Conservation (phyloP, 257 asterid species). For the Solanum chmielewskii region DNA sequence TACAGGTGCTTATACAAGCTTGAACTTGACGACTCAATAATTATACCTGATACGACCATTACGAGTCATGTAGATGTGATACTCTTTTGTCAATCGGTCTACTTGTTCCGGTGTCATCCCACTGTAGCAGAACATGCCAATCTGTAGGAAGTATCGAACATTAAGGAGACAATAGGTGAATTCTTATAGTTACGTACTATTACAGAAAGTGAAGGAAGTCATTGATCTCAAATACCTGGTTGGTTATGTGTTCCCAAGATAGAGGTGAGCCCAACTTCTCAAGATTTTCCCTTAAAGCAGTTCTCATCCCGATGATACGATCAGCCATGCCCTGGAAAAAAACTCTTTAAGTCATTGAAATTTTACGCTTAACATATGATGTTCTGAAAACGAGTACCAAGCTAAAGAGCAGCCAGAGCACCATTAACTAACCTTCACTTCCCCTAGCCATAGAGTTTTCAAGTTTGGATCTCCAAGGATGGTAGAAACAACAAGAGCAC, state of each 20-base stretch:
- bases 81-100: conserved; percentile 83
- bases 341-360: background rate
- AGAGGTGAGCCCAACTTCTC: conserved; percentile 81
- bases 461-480: conserved; percentile 77
- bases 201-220: background rate
- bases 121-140: conserved; percentile 98
- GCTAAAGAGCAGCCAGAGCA: background rate
- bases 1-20: background rate
- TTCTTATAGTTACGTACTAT: background rate
- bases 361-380: background rate
- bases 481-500: conserved; percentile 73
- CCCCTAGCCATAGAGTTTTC: conserved; percentile 82
- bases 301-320: conserved; percentile 90
- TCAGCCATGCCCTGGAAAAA: conserved; percentile 86
- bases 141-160: conserved; percentile 23
- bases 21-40: background rate
- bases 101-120: conserved; percentile 98
- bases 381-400: background rate
- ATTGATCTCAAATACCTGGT: conserved; percentile 49
- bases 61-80: conserved; percentile 88
- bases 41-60: conserved; percentile 94
- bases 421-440: conserved; percentile 57
- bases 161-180: background rate
- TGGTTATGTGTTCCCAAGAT: conserved; percentile 95
- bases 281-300: conserved; percentile 62